Percentiles rank a stretch among this genome's conserved stretches.
These are phyloP conservation scores for Penicillium goetzii DNA, from an alignment of 495 filamentous ascomycete species.

Conservation along the genomic window DNA sequence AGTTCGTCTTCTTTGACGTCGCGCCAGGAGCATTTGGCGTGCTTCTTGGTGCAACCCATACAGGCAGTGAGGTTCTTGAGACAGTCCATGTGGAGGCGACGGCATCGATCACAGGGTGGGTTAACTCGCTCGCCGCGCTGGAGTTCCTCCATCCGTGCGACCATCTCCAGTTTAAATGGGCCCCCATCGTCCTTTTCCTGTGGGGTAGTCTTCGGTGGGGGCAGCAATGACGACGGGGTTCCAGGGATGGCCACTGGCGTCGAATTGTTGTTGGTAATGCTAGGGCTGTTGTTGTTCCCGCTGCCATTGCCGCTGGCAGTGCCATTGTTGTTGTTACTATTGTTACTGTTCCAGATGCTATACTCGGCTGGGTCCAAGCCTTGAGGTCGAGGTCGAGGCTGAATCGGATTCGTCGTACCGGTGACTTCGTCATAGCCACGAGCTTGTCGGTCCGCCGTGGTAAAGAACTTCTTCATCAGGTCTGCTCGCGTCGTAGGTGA, in stretches of 20 bases:
- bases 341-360: conserved; percentile 39
- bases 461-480: conserved; percentile 61
- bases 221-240: conserved; percentile 55
- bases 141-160: conserved; percentile 74
- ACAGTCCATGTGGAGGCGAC: conserved; percentile 78
- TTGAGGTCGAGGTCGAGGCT: conserved; percentile 40
- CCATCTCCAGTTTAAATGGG: conserved; percentile 67
- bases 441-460: conserved; percentile 54
- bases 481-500: conserved; percentile 57
- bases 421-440: conserved; percentile 42
- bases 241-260: conserved; percentile 55
- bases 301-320: background rate
- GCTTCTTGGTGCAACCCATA: conserved; percentile 84
- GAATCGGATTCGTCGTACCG: conserved; percentile 31
- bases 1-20: conserved; percentile 74
- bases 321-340: background rate
- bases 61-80: conserved; percentile 85
- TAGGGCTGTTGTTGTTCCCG: conserved; percentile 2
- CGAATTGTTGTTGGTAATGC: background rate
- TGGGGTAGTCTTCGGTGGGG: conserved; percentile 51
- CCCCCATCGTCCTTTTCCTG: conserved; percentile 63
- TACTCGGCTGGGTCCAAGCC: conserved; percentile 46
- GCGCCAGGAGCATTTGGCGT: conserved; percentile 83
- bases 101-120: conserved; percentile 83
- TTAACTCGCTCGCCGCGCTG: conserved; percentile 69